These are phyloP conservation scores for Isabelozyma pseudorhagii DNA, from an alignment of 805 yeast genomes.

Conservation along the genomic window DNA sequence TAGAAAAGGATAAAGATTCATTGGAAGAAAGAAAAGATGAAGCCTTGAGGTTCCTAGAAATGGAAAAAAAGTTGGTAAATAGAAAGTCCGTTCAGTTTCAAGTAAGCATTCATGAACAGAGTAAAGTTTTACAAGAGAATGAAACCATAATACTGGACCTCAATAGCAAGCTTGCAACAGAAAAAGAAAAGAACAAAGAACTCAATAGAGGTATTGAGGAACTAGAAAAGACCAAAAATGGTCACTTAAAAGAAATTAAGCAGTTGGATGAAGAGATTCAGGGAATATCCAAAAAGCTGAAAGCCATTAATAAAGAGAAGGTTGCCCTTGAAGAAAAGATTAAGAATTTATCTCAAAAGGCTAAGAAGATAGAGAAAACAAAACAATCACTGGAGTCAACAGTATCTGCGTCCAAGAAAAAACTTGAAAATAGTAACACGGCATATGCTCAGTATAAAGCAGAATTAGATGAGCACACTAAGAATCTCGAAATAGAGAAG, in stretches of 20 bases:
- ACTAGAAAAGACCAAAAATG: constrained; percentile 30
- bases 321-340: constrained; percentile 75
- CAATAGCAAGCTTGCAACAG: constrained; percentile 33
- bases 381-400: constrained; percentile 46
- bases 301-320: constrained; percentile 42
- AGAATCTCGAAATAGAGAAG: constrained; percentile 51
- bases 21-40: constrained; percentile 66
- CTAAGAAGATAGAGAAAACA: constrained; percentile 55
- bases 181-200: constrained; percentile 21
- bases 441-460: constrained; percentile 42
- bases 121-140: constrained; percentile 36
- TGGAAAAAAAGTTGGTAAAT: constrained; percentile 58
- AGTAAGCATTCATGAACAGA: constrained; percentile 39
- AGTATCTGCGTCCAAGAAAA: constrained; percentile 42
- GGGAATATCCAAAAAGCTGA: constrained; percentile 23
- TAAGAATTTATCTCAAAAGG: constrained; percentile 60
- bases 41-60: constrained; percentile 62
- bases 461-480: constrained; percentile 45
- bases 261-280: constrained; percentile 16
- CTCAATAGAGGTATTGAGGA: constrained; percentile 21
- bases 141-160: constrained; percentile 35
- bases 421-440: constrained; percentile 42
- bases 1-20: constrained; percentile 66
- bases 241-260: constrained; percentile 9
- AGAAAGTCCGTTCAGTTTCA: constrained; percentile 59